Evolutionary conservation across 2,329 filamentous ascomycete genomes (phyloP).

Genomic region (Metarhizium anisopliae): DNA sequence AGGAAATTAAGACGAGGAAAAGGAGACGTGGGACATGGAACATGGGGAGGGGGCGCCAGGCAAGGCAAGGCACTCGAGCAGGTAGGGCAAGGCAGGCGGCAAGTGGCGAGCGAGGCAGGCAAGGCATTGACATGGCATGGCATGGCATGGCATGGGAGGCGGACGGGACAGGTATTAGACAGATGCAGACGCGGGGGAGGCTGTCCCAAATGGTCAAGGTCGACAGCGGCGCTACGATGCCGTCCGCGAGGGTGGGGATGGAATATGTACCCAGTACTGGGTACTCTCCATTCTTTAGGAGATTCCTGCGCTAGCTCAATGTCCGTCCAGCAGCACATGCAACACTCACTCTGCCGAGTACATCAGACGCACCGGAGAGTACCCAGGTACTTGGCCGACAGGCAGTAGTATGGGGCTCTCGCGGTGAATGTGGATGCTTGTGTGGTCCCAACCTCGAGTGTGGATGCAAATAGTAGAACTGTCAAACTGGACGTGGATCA

Average conservation of each 20-base stretch:
- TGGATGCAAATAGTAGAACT: background rate
- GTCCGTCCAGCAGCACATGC: no score
- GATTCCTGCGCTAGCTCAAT: background rate
- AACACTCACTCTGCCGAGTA: no score
- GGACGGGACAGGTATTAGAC: background rate
- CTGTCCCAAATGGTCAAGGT: background rate
- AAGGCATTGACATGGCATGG: background rate
- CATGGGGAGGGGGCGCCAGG: background rate
- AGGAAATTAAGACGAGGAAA: constrained; percentile 1
- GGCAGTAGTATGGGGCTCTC: background rate
- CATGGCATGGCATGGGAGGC: no score
- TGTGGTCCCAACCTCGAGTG: background rate
- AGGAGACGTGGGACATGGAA: background rate
- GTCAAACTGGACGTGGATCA: background rate
- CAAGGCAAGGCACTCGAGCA: background rate
- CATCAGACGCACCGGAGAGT: no score
- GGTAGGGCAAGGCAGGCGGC: background rate
- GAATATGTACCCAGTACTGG: background rate
- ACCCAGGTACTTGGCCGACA: no score
- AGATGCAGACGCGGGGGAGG: constrained; percentile 2
- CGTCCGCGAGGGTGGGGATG: background rate
- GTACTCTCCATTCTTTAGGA: background rate
- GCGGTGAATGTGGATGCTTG: background rate
- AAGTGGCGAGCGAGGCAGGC: background rate
- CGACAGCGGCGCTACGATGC: background rate